Base-by-base conservation (phyloP, 306 rosid species). In the Luffa acutangula region DNA sequence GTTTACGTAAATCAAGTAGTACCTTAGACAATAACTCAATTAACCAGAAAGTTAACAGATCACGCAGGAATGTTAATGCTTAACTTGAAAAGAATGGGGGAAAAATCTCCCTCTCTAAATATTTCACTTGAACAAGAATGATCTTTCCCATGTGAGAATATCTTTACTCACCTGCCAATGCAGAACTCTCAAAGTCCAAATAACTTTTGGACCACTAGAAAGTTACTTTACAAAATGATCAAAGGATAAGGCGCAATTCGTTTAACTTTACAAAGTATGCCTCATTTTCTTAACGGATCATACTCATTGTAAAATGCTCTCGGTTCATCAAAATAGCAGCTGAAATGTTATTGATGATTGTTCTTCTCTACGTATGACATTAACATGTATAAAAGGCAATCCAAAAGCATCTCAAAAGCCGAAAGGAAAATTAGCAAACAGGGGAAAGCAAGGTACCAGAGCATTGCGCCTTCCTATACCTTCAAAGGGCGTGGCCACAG, bases 361-460 rank as follows among this genome's bases (percentile, higher is more conserved):
- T 70, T 70, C 4, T n/a, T 69, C 54, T 70, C 37, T 10, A 20
- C 45, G 56, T 45, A 45, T 70, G n/a, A 21, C 52, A 20, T 39
- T 20, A 71, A 12, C 76, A 45, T 46, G 11, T 2, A 20, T 45
- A 45, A 43, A 45, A 45, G 11, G n/a, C 76, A 45, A 46, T 46
- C 54, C 57, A 46, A 31, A 71, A 71, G 54, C 76, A 71, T 71
- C n/a, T 71, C n/a, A n/a, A 3, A 71, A 42, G 14, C 33, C 36
- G 36, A 69, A 69, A 9, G 37, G 42, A 41, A 42, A 45, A 21
- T 46, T 71, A 71, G 39, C n/a, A 21, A 70, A 21, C 76, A 49
- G 25, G n/a, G 76, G 10, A 70, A 70, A 70, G 76, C 10, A 70
- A 70, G 56, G 76, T 70, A 70, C 76, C 76, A 5, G 76, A 5